Evolutionary conservation across 495 filamentous ascomycete genomes (phyloP), one percentile per base, ranked within the genome.

Genomic region (Amniculicola lignicola): DNA sequence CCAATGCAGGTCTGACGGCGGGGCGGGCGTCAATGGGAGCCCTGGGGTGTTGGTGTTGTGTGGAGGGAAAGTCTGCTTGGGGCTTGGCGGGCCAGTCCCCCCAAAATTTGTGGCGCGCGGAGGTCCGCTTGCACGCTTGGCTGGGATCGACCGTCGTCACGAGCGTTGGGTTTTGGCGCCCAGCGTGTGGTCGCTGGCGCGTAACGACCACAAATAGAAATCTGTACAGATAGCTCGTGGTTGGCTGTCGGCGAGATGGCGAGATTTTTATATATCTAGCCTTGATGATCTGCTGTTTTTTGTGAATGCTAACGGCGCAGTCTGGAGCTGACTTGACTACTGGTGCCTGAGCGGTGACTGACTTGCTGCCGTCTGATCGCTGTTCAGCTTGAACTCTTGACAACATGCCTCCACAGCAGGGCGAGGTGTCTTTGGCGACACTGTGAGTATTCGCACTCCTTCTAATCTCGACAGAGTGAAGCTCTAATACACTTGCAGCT

Each of bases 391-490:
- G 29, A n/a, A 33, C 23, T 14, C n/a, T 16, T 11, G 23, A 19
- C 51, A 75, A 63, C 25, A 95, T 95, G 90, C 87, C 90, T 67
- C 81, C 78, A 58, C 76, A 79, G 60, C 80, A 82, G 37, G 88
- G 87, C 61, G 90, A 94, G 74, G 87, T 90, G 65, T 79, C 83
- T 51, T 73, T 89, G 51, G 76, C 87, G 62, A 91, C 86, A 11
- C 79, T 91, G 89, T 94, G 70, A 83, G 86, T 77, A 14, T 37
- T 52, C 42, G 15, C 37, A 21, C 21, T 15, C 3, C 18, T 2
- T 6, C 4, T 44, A 23, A 0, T 46, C 10, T 7, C 4, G 11
- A n/a, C 5, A 16, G 33, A 35, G 2, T 9, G 16, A 19, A 31
- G 2, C 53, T 18, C 62, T 69, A 25, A 69, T 46, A 27, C n/a